A percentile compares a stretch with the other conserved stretches of the same genome.
phyloP scores from a whole-genome alignment of 257 asterid species.

The Cruciata laevipes region DNA sequence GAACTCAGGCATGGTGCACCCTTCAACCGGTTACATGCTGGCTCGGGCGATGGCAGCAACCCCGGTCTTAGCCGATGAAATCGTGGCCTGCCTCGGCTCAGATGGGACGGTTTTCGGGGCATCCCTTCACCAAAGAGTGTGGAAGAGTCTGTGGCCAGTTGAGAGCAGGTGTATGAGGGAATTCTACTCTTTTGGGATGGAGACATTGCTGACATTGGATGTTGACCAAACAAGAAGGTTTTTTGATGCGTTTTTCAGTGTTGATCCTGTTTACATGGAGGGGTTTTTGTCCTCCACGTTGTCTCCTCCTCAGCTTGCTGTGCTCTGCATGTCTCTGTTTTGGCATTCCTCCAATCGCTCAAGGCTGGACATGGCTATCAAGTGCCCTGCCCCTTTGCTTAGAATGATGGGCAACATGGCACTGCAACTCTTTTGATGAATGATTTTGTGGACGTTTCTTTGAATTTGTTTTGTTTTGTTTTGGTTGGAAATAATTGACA shows the following conservation, averaged over 20 bases:
- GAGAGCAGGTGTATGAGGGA: constrained; percentile 61
- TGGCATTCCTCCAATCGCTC: constrained; percentile 54
- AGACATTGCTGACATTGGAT: constrained; percentile 69
- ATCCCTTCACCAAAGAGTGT: constrained; percentile 36
- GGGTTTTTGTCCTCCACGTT: constrained; percentile 74
- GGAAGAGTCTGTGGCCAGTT: constrained; percentile 79
- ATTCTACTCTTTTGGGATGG: constrained; percentile 77
- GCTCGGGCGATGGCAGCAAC: constrained; percentile 59
- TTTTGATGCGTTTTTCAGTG: constrained; percentile 79
- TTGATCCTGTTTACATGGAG: constrained; percentile 66
- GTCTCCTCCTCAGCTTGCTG: constrained; percentile 54
- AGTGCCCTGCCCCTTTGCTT: constrained; percentile 62
- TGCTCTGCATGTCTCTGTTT: constrained; percentile 52
- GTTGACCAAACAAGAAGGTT: constrained; percentile 61
- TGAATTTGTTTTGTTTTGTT: too few relatives aligned
- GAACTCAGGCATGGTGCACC: constrained; percentile 78
- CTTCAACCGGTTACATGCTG: constrained; percentile 76
- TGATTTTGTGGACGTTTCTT: background rate
- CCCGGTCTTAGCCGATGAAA: constrained; percentile 46
- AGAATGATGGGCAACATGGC: constrained; percentile 69
- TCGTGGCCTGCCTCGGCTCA: constrained; percentile 78
- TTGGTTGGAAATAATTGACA: too few relatives aligned
- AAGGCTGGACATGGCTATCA: constrained; percentile 55
- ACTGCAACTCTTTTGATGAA: constrained; percentile 51
- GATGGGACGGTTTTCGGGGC: constrained; percentile 72